Percentiles rank a stretch among this genome's conserved stretches.
phyloP scores from a whole-genome alignment of 78 protist genomes.

The Planoprotostelium fungivorum region DNA sequence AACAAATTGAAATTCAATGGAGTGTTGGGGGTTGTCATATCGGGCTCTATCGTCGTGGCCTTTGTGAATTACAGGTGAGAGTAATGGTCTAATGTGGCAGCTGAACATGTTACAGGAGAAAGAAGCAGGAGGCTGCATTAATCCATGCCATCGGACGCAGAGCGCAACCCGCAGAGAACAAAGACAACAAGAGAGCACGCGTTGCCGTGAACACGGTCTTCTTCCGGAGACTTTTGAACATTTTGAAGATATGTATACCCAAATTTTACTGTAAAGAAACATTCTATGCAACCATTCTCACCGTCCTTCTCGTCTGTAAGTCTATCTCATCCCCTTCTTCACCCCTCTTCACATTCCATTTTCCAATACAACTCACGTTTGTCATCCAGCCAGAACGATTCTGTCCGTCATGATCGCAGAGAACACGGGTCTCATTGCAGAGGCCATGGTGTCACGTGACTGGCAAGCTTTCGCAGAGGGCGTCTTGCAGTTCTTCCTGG shows the following conservation, averaged over 20 bases:
- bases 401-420: slow-evolving; percentile 59
- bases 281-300: background rate
- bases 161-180: background rate
- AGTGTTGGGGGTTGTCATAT: background rate
- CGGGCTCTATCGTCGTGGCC: background rate
- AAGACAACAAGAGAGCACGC: background rate
- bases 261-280: background rate
- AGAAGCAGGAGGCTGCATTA: background rate
- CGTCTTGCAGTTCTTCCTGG: slow-evolving; percentile 31
- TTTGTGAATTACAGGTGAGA: background rate
- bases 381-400: slow-evolving; percentile 62
- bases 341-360: background rate
- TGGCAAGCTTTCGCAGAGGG: slow-evolving; percentile 45
- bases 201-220: background rate
- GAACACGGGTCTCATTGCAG: slow-evolving; percentile 57
- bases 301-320: background rate
- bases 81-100: background rate
- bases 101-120: background rate
- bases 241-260: background rate
- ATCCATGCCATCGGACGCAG: background rate
- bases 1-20: background rate
- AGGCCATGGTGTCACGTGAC: slow-evolving; percentile 41
- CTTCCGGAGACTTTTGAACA: background rate
- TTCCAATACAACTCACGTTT: too few relatives aligned
- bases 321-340: background rate